Percentiles rank a stretch among this genome's conserved stretches.
phyloP scores from a whole-genome alignment of 2,329 filamentous ascomycete species.

The Colletotrichum sojae region DNA sequence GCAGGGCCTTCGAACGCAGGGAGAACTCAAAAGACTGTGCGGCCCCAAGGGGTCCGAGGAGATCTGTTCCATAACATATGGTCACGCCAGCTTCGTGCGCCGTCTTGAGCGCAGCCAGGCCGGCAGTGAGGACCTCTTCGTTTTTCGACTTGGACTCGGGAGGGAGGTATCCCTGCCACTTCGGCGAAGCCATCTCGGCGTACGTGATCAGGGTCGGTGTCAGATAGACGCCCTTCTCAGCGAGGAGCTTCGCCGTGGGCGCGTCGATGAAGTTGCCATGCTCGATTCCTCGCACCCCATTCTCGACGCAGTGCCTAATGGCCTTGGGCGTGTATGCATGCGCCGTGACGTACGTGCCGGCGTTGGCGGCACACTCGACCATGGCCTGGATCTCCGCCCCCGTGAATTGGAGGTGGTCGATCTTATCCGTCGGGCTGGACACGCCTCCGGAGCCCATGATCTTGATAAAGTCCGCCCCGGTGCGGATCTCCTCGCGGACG shows the following conservation, averaged over 20 bases:
- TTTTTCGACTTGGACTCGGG: constrained; percentile 64
- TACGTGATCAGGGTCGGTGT: constrained; percentile 70
- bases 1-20: constrained; percentile 46
- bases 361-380: constrained; percentile 61
- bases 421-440: constrained; percentile 66
- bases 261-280: constrained; percentile 60
- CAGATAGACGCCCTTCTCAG: constrained; percentile 61
- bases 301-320: constrained; percentile 68
- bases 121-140: constrained; percentile 61
- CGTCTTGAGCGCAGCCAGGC: constrained; percentile 62
- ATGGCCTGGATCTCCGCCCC: constrained; percentile 69
- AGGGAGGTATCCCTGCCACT: constrained; percentile 61
- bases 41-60: constrained; percentile 49
- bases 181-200: constrained; percentile 60
- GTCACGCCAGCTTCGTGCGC: constrained; percentile 67
- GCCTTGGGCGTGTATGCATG: constrained; percentile 70
- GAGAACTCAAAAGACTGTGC: constrained; percentile 52
- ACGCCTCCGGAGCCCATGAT: constrained; percentile 73
- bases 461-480: constrained; percentile 73
- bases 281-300: constrained; percentile 68
- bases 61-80: constrained; percentile 67
- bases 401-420: constrained; percentile 70
- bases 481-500: constrained; percentile 67
- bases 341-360: constrained; percentile 68
- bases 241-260: constrained; percentile 65